phyloP scores from a whole-genome alignment of 345 rosid genomes.

The Trapa bicornis region DNA sequence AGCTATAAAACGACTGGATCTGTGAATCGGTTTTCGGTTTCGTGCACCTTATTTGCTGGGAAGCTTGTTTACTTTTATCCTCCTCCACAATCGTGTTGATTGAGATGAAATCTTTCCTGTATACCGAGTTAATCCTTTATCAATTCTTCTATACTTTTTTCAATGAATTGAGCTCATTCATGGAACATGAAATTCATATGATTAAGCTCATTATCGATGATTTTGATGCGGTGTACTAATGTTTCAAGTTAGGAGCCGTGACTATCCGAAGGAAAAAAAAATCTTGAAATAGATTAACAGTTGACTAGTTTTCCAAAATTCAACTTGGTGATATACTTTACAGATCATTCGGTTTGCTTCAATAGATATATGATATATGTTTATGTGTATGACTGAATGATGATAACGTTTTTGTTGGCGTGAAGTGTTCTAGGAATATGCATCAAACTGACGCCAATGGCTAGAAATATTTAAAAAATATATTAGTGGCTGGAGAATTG shows the following conservation, averaged over 20 bases:
- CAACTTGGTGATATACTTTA: too few species aligned
- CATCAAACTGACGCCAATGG: not conserved
- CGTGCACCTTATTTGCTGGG: too few species aligned
- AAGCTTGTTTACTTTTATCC: not conserved
- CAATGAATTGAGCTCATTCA: not conserved
- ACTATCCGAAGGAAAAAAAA: too few species aligned
- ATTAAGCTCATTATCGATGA: not conserved
- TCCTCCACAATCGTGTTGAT: not conserved
- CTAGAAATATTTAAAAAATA: not conserved
- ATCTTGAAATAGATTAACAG: not conserved
- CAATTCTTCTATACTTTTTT: not conserved
- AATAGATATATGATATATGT: not conserved
- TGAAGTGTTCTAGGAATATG: not conserved
- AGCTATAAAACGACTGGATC: too few species aligned
- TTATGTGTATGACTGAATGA: too few species aligned
- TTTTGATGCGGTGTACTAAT: not conserved
- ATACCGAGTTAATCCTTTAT: not conserved
- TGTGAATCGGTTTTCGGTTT: too few species aligned
- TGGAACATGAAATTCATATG: too few species aligned
- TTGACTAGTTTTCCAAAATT: too few species aligned
- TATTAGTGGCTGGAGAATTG: not conserved
- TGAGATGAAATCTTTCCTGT: not conserved
- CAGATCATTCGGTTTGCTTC: not conserved
- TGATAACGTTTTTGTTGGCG: not conserved
- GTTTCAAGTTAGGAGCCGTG: too few species aligned